phyloP scores from a whole-genome alignment of 768 basidiomycete species.

The Jaapia argillacea region DNA sequence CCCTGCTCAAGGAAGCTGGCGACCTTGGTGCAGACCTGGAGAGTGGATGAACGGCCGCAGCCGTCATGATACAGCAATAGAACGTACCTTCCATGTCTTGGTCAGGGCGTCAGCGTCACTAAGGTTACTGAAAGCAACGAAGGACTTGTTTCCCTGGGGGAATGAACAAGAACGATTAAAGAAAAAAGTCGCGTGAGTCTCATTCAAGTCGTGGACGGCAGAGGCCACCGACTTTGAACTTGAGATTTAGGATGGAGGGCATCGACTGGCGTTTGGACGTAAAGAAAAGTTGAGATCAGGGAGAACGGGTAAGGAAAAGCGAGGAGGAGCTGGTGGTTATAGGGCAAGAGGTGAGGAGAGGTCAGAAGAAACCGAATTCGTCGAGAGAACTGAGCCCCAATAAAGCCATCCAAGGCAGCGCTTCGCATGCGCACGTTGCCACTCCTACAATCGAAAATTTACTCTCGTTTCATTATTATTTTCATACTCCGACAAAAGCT shows the following conservation, averaged over 20 bases:
- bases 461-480: no score
- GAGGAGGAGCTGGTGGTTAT: neutral
- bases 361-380: neutral
- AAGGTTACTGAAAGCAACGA: slow-evolving; percentile 87
- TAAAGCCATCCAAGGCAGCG: neutral
- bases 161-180: slow-evolving; percentile 11
- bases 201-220: slow-evolving; percentile 1
- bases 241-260: slow-evolving; percentile 80
- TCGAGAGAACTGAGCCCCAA: neutral
- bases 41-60: neutral
- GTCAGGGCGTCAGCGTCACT: slow-evolving; percentile 77
- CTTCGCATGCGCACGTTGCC: neutral
- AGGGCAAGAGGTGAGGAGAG: neutral
- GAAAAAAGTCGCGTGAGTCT: no score
- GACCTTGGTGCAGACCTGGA: slow-evolving; percentile 81
- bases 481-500: neutral
- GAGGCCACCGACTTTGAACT: slow-evolving; percentile 56
- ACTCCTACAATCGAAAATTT: neutral
- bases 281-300: neutral
- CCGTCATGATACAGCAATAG: slow-evolving; percentile 8
- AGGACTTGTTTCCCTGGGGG: slow-evolving; percentile 93
- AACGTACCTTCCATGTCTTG: slow-evolving; percentile 79
- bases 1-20: slow-evolving; percentile 87
- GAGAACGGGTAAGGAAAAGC: neutral
- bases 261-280: slow-evolving; percentile 23